Conservation (phyloP, 768 basidiomycete species). For the Mycena pura region DNA sequence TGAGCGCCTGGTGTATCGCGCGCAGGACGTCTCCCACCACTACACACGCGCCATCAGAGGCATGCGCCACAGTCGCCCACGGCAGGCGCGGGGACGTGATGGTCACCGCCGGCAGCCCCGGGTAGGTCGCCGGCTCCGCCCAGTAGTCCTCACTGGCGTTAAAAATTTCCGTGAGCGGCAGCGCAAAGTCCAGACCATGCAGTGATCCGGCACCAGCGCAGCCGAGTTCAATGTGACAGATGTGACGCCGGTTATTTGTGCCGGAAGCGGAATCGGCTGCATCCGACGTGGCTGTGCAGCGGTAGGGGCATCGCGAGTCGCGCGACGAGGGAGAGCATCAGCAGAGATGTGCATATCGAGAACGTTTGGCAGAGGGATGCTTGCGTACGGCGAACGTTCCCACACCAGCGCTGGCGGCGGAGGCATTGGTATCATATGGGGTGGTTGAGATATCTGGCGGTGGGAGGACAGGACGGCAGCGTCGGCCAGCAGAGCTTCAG, state of each 20-base stretch:
- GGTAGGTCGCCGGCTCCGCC: background rate
- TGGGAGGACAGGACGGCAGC: too few relatives aligned
- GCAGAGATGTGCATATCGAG: background rate
- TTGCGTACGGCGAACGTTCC: background rate
- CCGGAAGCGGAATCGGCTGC: background rate
- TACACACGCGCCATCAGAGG: background rate
- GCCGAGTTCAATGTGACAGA: background rate
- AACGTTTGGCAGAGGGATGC: background rate
- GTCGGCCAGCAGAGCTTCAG: too few relatives aligned
- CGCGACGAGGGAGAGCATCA: too few relatives aligned
- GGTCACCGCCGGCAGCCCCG: slow-evolving; percentile 13
- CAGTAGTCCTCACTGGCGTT: background rate
- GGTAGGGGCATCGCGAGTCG: background rate
- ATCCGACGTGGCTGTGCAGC: background rate
- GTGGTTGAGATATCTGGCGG: too few relatives aligned
- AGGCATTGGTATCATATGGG: too few relatives aligned
- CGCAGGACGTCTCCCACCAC: background rate
- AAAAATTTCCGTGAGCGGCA: too few relatives aligned
- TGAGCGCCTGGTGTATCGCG: background rate
- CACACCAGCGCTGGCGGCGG: background rate
- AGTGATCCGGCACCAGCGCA: too few relatives aligned
- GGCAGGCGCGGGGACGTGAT: background rate
- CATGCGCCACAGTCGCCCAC: slow-evolving; percentile 9
- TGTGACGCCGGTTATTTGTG: background rate
- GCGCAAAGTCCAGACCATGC: too few relatives aligned